Evolutionary conservation across 352 stramenopile species (phyloP).

Genomic region (Globisporangium polare): DNA sequence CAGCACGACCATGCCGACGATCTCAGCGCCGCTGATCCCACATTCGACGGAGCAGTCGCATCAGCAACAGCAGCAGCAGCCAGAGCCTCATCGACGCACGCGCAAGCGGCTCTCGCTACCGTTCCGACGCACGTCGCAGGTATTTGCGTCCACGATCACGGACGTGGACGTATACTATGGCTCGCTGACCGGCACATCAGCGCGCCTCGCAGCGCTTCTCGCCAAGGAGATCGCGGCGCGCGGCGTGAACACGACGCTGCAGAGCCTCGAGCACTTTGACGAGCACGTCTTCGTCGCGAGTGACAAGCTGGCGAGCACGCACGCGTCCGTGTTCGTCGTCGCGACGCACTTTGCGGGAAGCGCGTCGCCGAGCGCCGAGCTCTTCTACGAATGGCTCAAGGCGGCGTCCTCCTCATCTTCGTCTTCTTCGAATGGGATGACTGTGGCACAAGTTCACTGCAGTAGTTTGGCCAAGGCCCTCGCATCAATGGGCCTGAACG

Average conservation of each 20-base stretch:
- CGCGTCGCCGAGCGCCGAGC: conserved; percentile 89
- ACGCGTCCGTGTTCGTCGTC: conserved; percentile 88
- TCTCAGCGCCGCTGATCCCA: not conserved
- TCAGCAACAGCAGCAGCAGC: not conserved
- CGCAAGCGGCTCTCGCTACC: conserved; percentile 13
- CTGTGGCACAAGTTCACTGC: not conserved
- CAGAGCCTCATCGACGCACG: not conserved
- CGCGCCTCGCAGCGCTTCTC: conserved; percentile 88
- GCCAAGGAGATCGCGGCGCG: conserved; percentile 55
- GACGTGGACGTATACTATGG: conserved; percentile 92
- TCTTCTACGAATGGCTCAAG: conserved; percentile 86
- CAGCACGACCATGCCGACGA: not conserved
- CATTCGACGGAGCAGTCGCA: not conserved
- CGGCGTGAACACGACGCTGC: conserved; percentile 54
- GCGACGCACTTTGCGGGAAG: conserved; percentile 95
- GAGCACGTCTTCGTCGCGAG: conserved; percentile 18
- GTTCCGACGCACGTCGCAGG: conserved; percentile 15
- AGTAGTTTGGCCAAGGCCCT: not conserved
- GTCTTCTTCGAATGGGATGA: too few relatives aligned
- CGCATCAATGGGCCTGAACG: not conserved
- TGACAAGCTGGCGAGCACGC: conserved; percentile 21
- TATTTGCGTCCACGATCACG: conserved; percentile 21
- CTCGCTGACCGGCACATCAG: conserved; percentile 91
- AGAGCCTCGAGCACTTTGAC: conserved; percentile 89
- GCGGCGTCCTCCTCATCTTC: conserved; percentile 6